These are phyloP conservation scores for Candolleomyces aberdarensis DNA, from an alignment of 768 basidiomycete genomes.

Conservation along the genomic window DNA sequence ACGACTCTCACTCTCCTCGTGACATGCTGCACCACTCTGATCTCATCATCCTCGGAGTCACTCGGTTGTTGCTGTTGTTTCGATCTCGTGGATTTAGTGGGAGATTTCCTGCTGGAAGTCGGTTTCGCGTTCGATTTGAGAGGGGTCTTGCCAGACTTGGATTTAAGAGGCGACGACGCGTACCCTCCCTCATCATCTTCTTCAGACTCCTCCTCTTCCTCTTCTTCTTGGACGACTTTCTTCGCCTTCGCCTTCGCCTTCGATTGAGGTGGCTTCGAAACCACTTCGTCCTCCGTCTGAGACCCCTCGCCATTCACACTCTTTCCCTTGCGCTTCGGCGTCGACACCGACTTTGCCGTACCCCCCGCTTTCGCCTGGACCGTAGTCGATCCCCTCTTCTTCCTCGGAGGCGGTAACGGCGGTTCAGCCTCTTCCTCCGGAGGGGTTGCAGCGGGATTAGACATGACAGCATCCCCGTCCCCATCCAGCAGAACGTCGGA, in stretches of 20 bases:
- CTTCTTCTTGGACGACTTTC: slow-evolving; percentile 9
- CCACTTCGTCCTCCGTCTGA: slow-evolving; percentile 5
- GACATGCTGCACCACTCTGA: slow-evolving; percentile 15
- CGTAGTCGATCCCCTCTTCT: not conserved
- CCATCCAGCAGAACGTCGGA: not conserved
- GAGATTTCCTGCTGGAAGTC: not conserved
- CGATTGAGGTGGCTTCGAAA: not conserved
- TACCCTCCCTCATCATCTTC: slow-evolving; percentile 11
- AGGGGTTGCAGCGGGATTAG: not conserved
- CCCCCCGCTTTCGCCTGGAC: too few relatives aligned
- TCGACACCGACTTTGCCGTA: too few relatives aligned
- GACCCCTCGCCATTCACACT: slow-evolving; percentile 4
- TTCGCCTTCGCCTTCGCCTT: slow-evolving; percentile 8
- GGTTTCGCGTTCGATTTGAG: not conserved
- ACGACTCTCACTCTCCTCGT: slow-evolving; percentile 18
- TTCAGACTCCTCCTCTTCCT: slow-evolving; percentile 14
- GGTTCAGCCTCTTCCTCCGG: slow-evolving; percentile 2
- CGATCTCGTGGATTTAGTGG: not conserved
- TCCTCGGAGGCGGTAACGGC: slow-evolving; percentile 21
- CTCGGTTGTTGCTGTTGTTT: slow-evolving; percentile 2
- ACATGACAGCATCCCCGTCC: not conserved
- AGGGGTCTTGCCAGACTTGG: not conserved
- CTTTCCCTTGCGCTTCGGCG: slow-evolving; percentile 2
- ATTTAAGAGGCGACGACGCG: not conserved
- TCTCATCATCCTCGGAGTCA: not conserved